Evolutionary conservation across 306 rosid species (phyloP).

Genomic region (Acacia acuminata): DNA sequence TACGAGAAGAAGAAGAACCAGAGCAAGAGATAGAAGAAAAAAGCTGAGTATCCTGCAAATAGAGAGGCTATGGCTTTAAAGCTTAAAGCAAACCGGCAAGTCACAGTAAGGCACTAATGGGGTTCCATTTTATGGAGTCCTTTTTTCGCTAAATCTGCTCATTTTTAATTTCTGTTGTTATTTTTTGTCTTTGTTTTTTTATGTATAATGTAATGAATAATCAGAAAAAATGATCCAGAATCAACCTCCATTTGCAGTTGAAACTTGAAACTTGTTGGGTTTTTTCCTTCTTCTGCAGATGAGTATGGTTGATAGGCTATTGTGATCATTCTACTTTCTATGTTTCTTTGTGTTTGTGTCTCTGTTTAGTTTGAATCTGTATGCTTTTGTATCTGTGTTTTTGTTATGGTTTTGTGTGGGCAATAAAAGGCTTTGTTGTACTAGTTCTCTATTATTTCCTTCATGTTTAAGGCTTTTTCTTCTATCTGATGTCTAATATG

Average conservation of each 20-base stretch:
- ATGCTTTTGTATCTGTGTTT: not conserved
- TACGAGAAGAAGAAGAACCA: conserved; percentile 25
- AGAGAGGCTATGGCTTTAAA: conserved; percentile 31
- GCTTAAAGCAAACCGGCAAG: conserved; percentile 80
- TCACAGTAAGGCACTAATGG: conserved; percentile 72
- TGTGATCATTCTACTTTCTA: conserved; percentile 4
- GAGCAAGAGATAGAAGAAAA: not conserved
- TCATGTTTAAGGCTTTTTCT: conserved; percentile 16
- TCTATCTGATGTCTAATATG: not conserved
- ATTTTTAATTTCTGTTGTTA: conserved; percentile 16
- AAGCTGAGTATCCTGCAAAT: conserved; percentile 1
- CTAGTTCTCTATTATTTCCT: not conserved
- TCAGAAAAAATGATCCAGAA: conserved; percentile 4
- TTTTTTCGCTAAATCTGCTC: conserved; percentile 27
- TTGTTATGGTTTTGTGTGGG: conserved; percentile 8
- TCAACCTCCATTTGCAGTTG: conserved; percentile 42
- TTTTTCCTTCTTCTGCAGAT: conserved; percentile 41
- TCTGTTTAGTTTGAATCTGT: not conserved
- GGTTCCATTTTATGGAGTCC: conserved; percentile 47
- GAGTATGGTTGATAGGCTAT: conserved; percentile 20
- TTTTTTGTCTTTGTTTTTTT: not conserved
- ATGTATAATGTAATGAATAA: conserved; percentile 34
- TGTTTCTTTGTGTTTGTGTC: not conserved
- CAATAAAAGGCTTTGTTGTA: conserved; percentile 22
- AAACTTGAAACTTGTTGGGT: conserved; percentile 6